Percentiles rank a stretch among this genome's conserved stretches.
Conservation (phyloP, 108 stramenopile species). For the Cyclotella distinguenda region DNA sequence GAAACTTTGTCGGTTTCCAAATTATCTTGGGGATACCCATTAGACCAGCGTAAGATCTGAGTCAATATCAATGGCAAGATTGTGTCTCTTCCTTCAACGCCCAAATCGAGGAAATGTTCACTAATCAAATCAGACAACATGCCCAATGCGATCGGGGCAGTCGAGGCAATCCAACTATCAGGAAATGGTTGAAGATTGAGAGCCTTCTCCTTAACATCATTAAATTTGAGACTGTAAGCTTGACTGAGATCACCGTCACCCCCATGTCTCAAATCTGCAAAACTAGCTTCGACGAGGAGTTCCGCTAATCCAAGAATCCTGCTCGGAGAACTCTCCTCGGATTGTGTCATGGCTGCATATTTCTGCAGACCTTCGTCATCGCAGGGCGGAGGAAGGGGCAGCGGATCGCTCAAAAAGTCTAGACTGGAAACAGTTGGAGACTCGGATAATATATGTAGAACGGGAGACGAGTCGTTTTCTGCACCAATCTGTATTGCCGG, state of each 20-base stretch:
- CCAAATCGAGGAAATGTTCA: slow-evolving; percentile 48
- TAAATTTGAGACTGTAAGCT: slow-evolving; percentile 70
- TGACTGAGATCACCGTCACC: slow-evolving; percentile 81
- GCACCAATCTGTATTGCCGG: slow-evolving; percentile 74
- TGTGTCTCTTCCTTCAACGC: slow-evolving; percentile 50
- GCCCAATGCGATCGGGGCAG: slow-evolving; percentile 77
- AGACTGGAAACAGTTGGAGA: slow-evolving; percentile 79
- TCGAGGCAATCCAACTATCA: slow-evolving; percentile 88
- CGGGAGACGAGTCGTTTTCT: slow-evolving; percentile 62
- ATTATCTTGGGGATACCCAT: slow-evolving; percentile 38
- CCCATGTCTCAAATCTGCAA: slow-evolving; percentile 82
- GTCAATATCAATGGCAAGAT: slow-evolving; percentile 60
- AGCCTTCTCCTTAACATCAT: slow-evolving; percentile 38
- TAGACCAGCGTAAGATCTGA: slow-evolving; percentile 59
- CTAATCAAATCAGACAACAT: slow-evolving; percentile 71
- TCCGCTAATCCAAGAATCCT: slow-evolving; percentile 77
- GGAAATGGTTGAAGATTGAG: slow-evolving; percentile 73
- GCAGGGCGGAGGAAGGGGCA: slow-evolving; percentile 59
- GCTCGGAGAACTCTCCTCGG: slow-evolving; percentile 58
- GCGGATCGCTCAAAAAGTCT: slow-evolving; percentile 75
- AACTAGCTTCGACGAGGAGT: slow-evolving; percentile 83
- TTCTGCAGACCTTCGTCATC: slow-evolving; percentile 70
- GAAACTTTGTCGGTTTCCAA: slow-evolving; percentile 13
- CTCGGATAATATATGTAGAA: slow-evolving; percentile 72
- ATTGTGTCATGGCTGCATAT: slow-evolving; percentile 57